phyloP scores from a whole-genome alignment of 345 rosid genomes.

The Angophora floribunda region DNA sequence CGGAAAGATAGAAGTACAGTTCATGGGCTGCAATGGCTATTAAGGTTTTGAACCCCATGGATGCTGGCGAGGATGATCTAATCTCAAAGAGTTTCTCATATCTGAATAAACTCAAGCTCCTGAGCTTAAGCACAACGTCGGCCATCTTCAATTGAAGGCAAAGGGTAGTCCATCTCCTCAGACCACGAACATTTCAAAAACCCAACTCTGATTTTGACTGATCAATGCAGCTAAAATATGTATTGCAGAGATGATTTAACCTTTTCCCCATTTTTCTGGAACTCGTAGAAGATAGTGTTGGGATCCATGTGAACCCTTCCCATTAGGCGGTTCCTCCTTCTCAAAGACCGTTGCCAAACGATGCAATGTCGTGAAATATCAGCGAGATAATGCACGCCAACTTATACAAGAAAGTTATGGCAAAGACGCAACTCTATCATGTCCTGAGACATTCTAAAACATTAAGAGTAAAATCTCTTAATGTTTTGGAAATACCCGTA shows the following conservation, averaged over 20 bases:
- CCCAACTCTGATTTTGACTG: background rate
- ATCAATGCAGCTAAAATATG: background rate
- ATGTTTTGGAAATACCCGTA: background rate
- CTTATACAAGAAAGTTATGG: background rate
- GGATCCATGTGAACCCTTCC: background rate
- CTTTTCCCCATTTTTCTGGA: background rate
- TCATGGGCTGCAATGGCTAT: background rate
- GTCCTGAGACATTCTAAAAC: background rate
- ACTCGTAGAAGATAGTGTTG: background rate
- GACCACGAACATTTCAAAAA: background rate
- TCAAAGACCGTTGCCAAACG: background rate
- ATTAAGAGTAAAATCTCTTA: background rate
- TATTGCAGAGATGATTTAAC: background rate
- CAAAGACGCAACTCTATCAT: background rate
- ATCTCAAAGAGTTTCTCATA: too few species aligned
- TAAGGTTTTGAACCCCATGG: background rate
- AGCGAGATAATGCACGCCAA: background rate
- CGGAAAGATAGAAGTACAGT: background rate
- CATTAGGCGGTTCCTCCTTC: background rate
- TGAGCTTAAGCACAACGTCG: background rate
- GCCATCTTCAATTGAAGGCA: background rate
- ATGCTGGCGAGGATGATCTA: background rate
- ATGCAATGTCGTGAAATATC: background rate
- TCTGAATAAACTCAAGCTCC: background rate
- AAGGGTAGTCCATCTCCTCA: background rate